These are phyloP conservation scores for Steccherinum ochraceum DNA, from an alignment of 768 basidiomycete species.

Conservation along the genomic window DNA sequence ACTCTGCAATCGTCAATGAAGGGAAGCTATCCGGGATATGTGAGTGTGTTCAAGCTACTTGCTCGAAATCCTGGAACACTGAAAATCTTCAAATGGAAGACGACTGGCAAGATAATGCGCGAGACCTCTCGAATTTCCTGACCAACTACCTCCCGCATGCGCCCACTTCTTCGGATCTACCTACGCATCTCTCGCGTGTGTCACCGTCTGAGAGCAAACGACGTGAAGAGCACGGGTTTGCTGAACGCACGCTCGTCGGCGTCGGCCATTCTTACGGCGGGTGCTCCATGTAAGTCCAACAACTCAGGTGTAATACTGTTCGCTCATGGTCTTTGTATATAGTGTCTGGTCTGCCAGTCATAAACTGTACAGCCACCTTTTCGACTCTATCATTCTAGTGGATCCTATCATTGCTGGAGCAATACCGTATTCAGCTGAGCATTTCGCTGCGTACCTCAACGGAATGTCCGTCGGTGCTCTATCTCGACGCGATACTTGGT, in stretches of 20 bases:
- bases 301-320: no score
- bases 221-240: constrained; percentile 36
- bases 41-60: no score
- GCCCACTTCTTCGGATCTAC: constrained; percentile 26
- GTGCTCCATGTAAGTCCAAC: constrained; percentile 47
- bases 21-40: constrained; percentile 50
- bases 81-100: no score
- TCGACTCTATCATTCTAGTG: constrained; percentile 64
- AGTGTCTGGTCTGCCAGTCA: constrained; percentile 55
- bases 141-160: constrained; percentile 59
- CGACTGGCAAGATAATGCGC: constrained; percentile 72
- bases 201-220: constrained; percentile 36
- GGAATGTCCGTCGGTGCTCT: constrained; percentile 35
- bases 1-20: constrained; percentile 69
- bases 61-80: no score
- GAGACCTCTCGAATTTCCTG: constrained; percentile 77
- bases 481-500: constrained; percentile 56
- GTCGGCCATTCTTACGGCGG: constrained; percentile 87
- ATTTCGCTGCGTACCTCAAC: background rate
- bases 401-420: constrained; percentile 68
- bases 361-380: constrained; percentile 54
- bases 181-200: constrained; percentile 49
- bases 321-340: no score
- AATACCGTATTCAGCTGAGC: background rate
- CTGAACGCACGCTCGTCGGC: constrained; percentile 48